Evolutionary conservation across 163 green algal species (phyloP), one percentile per base, ranked within the genome.

Genomic region (Prototheca wickerhamii): DNA sequence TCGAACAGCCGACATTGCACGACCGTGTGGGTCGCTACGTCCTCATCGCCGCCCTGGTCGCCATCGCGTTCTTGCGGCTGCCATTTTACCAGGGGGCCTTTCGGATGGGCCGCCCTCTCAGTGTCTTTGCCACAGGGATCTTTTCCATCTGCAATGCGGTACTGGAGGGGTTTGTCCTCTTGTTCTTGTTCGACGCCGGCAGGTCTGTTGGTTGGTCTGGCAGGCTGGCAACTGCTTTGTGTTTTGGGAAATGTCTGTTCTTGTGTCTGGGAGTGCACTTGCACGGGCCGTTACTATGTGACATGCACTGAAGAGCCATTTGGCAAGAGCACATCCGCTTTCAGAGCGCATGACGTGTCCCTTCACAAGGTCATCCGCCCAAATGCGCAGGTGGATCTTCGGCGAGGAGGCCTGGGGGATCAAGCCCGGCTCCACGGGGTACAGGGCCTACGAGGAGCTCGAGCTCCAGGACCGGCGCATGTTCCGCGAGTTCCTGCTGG

Each of bases 401-500:
- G n/a, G n/a, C 3, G 51, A 58, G 26, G 18, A 58, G 25, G 25
- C 6, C 8, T 58, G 51, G 51, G 6, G 34, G 0, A 25, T 58
- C 8, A 34, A 34, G 25, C 51, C 25, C 18, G 29, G 55, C 15
- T 30, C 31, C 8, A 49, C 49, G 5, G 55, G 55, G 25, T 28
- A 49, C 4, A 6, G 8, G 12, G 55, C 55, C 4, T 12, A 49
- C 8, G 4, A 8, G 12, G 55, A 49, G 31, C 10, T 49, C 20
- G 4, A 15, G 4, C 0, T 10, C 30, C 31, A 61, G 12, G 32
- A 29, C 20, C 2, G 55, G 18, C 55, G 55, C 31, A 21, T 44
- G 20, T 61, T 30, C 31, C 29, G 55, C 0, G 55, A 61, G 55
- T 61, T 61, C 18, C 31, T 61, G 32, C 21, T 61, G 5, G 55